phyloP scores from a whole-genome alignment of 2,329 filamentous ascomycete species.

The Mycosphaerella sp. region DNA sequence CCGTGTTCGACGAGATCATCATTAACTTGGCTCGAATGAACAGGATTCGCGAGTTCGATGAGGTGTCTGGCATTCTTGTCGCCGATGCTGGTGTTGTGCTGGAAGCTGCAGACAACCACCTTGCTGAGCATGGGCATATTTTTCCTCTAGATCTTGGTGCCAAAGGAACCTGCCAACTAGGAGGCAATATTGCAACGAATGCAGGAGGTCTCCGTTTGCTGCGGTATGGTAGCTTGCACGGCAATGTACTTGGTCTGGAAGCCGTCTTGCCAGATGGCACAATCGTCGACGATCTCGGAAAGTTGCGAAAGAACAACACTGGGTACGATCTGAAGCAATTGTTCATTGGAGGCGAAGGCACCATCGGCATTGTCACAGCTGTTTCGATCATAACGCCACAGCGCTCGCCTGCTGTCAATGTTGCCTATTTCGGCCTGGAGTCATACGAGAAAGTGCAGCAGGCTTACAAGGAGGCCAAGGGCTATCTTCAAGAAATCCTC shows the following conservation, averaged over 20 bases:
- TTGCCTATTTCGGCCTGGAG: conserved; percentile 86
- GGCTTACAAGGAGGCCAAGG: conserved; percentile 84
- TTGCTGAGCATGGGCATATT: conserved; percentile 76
- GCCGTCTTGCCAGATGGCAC: conserved; percentile 91
- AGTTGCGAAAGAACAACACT: conserved; percentile 95
- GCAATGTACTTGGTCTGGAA: conserved; percentile 85
- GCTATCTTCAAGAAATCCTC: conserved; percentile 85
- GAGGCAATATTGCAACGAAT: conserved; percentile 93
- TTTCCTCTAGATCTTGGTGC: conserved; percentile 97
- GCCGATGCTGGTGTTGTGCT: conserved; percentile 87
- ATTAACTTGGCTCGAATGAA: conserved; percentile 89
- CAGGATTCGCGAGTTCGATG: conserved; percentile 82
- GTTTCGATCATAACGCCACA: conserved; percentile 86
- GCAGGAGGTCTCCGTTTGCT: conserved; percentile 85
- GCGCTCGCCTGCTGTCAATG: conserved; percentile 79
- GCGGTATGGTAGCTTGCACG: conserved; percentile 90
- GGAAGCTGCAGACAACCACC: conserved; percentile 77
- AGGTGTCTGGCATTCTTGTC: conserved; percentile 83
- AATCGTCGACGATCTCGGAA: conserved; percentile 80
- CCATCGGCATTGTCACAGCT: conserved; percentile 87
- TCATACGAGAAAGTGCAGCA: conserved; percentile 83
- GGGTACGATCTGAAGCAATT: conserved; percentile 96
- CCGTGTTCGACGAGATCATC: conserved; percentile 97
- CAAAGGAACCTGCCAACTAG: conserved; percentile 94
- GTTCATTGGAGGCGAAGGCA: conserved; percentile 93